Percentiles rank a stretch among this genome's conserved stretches.
These are phyloP conservation scores for Coemansia sp. DNA, from an alignment of 192 early-diverging fungal species.

Conservation along the genomic window DNA sequence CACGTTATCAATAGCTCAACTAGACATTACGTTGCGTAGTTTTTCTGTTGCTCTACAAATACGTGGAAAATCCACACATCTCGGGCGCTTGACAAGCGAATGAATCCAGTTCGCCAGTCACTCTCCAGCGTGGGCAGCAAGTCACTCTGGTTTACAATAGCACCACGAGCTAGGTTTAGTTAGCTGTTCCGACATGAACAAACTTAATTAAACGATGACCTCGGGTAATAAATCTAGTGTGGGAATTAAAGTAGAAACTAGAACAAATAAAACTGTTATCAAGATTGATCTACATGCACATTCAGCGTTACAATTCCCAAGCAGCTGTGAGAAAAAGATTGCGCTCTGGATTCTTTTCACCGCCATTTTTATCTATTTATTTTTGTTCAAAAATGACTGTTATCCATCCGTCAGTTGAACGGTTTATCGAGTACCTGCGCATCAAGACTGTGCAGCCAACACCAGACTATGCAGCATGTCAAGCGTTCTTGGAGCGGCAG, in stretches of 20 bases:
- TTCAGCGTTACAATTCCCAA: neutral
- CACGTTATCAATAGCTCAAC: constrained; percentile 71
- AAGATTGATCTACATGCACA: neutral
- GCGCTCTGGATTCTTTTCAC: neutral
- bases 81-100: constrained; percentile 59
- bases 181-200: neutral
- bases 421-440: constrained; percentile 80
- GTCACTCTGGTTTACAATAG: too few relatives aligned
- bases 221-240: neutral
- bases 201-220: constrained; percentile 43
- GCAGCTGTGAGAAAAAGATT: too few relatives aligned
- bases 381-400: neutral
- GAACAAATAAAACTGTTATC: neutral
- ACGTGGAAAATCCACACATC: constrained; percentile 75
- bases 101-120: constrained; percentile 13
- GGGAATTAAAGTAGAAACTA: too few relatives aligned
- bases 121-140: too few relatives aligned
- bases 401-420: constrained; percentile 19
- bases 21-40: constrained; percentile 79
- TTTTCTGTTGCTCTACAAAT: constrained; percentile 81
- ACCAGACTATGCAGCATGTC: constrained; percentile 72
- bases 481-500: constrained; percentile 63
- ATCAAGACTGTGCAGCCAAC: constrained; percentile 84
- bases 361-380: neutral
- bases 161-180: too few relatives aligned